phyloP scores from a whole-genome alignment of 2,329 filamentous ascomycete species.

The Colletotrichum sp. region DNA sequence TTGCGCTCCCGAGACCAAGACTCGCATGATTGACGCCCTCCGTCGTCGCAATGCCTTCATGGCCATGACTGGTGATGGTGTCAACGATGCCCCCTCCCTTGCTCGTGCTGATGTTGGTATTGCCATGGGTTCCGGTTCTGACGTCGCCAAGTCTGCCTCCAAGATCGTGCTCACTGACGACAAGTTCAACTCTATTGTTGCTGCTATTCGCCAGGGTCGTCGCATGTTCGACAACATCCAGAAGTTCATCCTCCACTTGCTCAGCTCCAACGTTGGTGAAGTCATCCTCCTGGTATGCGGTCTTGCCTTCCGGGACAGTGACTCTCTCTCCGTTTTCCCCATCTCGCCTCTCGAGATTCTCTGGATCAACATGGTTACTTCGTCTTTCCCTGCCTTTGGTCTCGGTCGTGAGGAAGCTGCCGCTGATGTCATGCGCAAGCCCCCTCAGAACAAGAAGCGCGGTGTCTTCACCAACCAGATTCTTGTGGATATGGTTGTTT shows the following conservation, averaged over 20 bases:
- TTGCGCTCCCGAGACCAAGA: slow-evolving; percentile 86
- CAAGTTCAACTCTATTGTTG: slow-evolving; percentile 86
- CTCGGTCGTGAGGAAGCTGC: slow-evolving; percentile 80
- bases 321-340: slow-evolving; percentile 80
- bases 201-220: slow-evolving; percentile 82
- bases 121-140: slow-evolving; percentile 87
- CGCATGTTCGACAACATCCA: slow-evolving; percentile 91
- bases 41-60: slow-evolving; percentile 78
- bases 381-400: slow-evolving; percentile 85
- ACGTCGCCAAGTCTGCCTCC: slow-evolving; percentile 83
- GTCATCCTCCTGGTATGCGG: slow-evolving; percentile 83
- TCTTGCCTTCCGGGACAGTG: slow-evolving; percentile 77
- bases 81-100: slow-evolving; percentile 85
- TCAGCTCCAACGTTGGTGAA: slow-evolving; percentile 84
- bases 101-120: slow-evolving; percentile 86
- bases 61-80: slow-evolving; percentile 89
- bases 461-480: slow-evolving; percentile 83
- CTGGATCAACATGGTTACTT: slow-evolving; percentile 95
- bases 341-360: slow-evolving; percentile 86
- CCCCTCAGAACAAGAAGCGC: slow-evolving; percentile 71
- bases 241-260: slow-evolving; percentile 82
- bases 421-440: slow-evolving; percentile 78
- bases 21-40: slow-evolving; percentile 88
- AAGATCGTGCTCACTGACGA: slow-evolving; percentile 87
- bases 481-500: slow-evolving; percentile 79